Evolutionary conservation across 164 flowering plant genomes (phyloP).

Genomic region (Warburgia ugandensis): DNA sequence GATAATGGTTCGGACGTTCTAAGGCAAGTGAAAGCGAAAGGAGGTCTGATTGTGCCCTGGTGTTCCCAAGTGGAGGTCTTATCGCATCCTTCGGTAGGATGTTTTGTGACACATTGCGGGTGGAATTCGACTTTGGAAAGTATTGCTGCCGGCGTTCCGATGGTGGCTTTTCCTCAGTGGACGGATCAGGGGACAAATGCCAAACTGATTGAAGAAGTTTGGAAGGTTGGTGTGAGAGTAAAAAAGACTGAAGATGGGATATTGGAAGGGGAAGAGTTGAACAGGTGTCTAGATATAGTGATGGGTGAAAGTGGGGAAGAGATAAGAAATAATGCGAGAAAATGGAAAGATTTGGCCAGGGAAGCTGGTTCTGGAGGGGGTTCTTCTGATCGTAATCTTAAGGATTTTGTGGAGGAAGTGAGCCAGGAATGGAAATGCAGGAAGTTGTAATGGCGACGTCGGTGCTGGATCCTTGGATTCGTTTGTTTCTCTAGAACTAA

Average conservation of each 20-base stretch:
- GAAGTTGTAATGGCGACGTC: background rate
- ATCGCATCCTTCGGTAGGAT: conserved; percentile 7
- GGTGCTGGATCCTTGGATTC: no score
- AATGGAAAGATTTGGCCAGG: conserved; percentile 2
- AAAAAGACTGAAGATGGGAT: background rate
- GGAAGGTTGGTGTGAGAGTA: conserved; percentile 5
- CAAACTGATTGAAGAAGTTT: conserved; percentile 8
- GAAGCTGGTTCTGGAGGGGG: conserved; percentile 7
- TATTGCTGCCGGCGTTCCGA: no score
- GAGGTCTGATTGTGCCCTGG: conserved; percentile 12
- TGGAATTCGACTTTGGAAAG: no score
- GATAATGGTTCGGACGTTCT: background rate
- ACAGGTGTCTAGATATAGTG: conserved; percentile 4
- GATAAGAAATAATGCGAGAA: conserved; percentile 1
- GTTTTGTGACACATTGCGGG: no score
- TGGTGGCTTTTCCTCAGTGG: no score
- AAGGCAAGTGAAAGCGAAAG: background rate
- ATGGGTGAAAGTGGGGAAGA: conserved; percentile 1
- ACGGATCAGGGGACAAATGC: no score
- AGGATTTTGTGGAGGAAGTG: conserved; percentile 2
- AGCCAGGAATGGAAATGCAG: conserved; percentile 1
- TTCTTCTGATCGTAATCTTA: conserved; percentile 1
- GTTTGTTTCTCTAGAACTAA: no score
- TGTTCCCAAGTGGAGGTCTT: conserved; percentile 10
- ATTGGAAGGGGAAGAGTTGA: conserved; percentile 4